Evolutionary conservation across 78 protist species (phyloP).

Genomic region (Thecamonas trahens): DNA sequence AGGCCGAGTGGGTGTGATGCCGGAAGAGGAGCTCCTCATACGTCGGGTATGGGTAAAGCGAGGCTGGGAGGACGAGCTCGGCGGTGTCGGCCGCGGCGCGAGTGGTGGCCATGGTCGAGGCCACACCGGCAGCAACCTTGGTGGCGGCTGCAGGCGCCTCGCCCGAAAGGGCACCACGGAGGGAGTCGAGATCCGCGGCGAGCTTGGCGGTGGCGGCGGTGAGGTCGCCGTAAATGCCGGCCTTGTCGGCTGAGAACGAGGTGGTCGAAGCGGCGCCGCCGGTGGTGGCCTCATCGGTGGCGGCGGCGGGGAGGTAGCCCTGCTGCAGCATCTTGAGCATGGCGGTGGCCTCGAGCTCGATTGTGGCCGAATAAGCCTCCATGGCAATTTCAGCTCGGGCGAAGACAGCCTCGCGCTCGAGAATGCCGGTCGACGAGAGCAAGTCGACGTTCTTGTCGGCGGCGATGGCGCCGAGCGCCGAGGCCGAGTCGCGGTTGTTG

Average conservation of each 20-base stretch:
- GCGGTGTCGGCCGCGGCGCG: too few relatives aligned
- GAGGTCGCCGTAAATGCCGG: constrained; percentile 4
- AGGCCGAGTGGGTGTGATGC: too few relatives aligned
- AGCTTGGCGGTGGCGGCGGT: neutral
- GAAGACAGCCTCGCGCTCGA: constrained; percentile 38
- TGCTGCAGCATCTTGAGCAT: constrained; percentile 52
- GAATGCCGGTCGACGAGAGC: constrained; percentile 39
- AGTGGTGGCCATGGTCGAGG: too few relatives aligned
- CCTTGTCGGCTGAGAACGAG: neutral
- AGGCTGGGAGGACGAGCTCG: too few relatives aligned
- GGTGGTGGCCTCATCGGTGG: neutral
- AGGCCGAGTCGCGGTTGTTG: constrained; percentile 46
- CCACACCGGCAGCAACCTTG: too few relatives aligned
- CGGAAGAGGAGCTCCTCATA: too few relatives aligned
- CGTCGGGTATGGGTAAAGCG: too few relatives aligned
- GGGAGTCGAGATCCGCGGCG: constrained; percentile 9
- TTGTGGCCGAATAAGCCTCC: constrained; percentile 53
- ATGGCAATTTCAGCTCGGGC: constrained; percentile 39
- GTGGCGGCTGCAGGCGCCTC: too few relatives aligned
- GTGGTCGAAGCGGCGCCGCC: neutral
- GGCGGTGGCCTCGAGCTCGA: constrained; percentile 62
- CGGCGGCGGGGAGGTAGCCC: constrained; percentile 28
- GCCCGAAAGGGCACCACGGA: too few relatives aligned
- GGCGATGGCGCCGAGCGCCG: constrained; percentile 34
- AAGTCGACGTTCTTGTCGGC: constrained; percentile 67